A percentile compares a stretch with the other conserved stretches of the same genome.
phyloP scores from a whole-genome alignment of 1,284 basidiomycete species.

The Inonotus obliquus region DNA sequence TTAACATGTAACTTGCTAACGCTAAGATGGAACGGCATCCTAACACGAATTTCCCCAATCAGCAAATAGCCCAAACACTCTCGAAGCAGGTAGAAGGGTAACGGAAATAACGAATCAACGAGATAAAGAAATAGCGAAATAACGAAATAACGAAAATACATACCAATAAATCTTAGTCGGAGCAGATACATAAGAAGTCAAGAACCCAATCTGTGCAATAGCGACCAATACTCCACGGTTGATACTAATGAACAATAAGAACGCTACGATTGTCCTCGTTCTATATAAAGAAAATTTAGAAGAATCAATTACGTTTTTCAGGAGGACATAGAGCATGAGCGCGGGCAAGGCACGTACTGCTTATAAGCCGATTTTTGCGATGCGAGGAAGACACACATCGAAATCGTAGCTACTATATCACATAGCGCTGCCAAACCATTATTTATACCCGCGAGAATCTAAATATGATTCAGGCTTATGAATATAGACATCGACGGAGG shows the following conservation, averaged over 20 bases:
- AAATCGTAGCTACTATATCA: constrained; percentile 14
- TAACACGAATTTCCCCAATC: too few relatives aligned
- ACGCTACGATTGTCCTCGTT: constrained; percentile 10
- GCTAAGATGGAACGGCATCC: constrained; percentile 18
- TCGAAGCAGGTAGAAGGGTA: too few relatives aligned
- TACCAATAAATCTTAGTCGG: constrained; percentile 15
- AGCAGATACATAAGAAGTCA: constrained; percentile 3
- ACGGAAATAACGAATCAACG: too few relatives aligned
- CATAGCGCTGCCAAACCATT: constrained; percentile 8
- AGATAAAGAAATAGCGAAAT: too few relatives aligned
- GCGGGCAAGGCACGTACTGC: constrained; percentile 1
- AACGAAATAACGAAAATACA: not conserved
- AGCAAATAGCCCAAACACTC: too few relatives aligned
- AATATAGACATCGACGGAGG: not conserved
- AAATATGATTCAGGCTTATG: too few relatives aligned
- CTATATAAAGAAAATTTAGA: not conserved
- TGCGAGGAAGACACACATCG: constrained; percentile 15
- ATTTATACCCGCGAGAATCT: constrained; percentile 13
- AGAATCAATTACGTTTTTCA: too few relatives aligned
- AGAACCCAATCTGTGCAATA: constrained; percentile 12
- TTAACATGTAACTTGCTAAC: constrained; percentile 18
- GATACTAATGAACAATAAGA: constrained; percentile 12
- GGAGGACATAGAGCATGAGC: too few relatives aligned
- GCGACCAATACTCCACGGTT: constrained; percentile 16
- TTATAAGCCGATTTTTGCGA: constrained; percentile 5